These are phyloP conservation scores for Flaveria ramosissima DNA, from an alignment of 129 eudicot species.

Conservation along the genomic window DNA sequence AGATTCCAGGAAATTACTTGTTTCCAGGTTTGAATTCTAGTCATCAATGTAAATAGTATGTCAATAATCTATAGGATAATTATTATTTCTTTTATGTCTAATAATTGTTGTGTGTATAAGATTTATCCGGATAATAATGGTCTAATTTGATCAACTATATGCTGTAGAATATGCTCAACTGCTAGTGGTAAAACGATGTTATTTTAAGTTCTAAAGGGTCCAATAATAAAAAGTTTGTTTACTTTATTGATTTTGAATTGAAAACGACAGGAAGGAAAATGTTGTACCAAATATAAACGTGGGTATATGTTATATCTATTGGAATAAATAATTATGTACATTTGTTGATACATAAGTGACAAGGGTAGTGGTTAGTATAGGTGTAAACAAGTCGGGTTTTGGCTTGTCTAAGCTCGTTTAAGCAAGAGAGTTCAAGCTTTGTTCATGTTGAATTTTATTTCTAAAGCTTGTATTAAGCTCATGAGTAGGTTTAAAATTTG, in stretches of 20 bases:
- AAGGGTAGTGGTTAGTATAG: not conserved
- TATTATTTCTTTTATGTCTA: not conserved
- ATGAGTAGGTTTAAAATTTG: too few species aligned
- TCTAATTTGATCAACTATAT: constrained; percentile 4
- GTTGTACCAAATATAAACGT: not conserved
- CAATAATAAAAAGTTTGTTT: not conserved
- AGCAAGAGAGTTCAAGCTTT: too few species aligned
- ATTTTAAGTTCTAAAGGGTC: not conserved
- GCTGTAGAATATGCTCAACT: not conserved
- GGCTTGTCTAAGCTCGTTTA: too few species aligned
- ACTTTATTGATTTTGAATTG: not conserved
- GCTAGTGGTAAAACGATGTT: not conserved
- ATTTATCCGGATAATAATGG: not conserved
- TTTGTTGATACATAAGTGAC: not conserved
- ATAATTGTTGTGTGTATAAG: constrained; percentile 9
- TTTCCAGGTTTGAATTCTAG: constrained; percentile 29
- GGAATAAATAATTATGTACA: not conserved
- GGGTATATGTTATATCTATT: not conserved
- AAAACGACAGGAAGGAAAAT: not conserved
- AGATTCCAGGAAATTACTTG: constrained; percentile 40
- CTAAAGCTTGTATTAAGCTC: too few species aligned
- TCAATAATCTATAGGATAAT: not conserved
- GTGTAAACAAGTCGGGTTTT: too few species aligned
- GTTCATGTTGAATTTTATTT: too few species aligned
- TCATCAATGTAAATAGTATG: constrained; percentile 5